phyloP scores from a whole-genome alignment of 2,329 filamentous ascomycete genomes.

The Mycosphaerella arachidis region DNA sequence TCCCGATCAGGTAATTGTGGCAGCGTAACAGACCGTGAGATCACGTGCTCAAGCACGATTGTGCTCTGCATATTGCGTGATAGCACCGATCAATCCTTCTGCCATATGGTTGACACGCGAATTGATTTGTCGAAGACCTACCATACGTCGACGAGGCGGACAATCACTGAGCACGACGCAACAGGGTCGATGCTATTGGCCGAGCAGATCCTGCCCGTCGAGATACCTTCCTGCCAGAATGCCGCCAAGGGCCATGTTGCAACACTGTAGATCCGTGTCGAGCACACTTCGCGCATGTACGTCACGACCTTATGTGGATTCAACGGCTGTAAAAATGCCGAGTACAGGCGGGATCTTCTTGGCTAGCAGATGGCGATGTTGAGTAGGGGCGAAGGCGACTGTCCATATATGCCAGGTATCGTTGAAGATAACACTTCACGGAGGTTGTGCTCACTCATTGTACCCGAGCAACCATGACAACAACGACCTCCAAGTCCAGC shows the following conservation, averaged over 20 bases:
- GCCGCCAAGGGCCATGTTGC: neutral
- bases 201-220: neutral
- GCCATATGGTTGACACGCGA: neutral
- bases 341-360: neutral
- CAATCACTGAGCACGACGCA: neutral
- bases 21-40: neutral
- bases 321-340: neutral
- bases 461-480: neutral
- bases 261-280: neutral
- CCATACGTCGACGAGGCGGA: neutral
- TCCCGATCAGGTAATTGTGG: constrained; percentile 1
- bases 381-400: neutral
- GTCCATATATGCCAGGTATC: neutral
- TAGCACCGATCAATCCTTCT: neutral
- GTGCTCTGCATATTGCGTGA: constrained; percentile 10
- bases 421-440: neutral
- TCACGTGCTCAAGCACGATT: constrained; percentile 7
- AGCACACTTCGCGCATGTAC: neutral
- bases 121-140: neutral
- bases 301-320: neutral
- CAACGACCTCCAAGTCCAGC: no score
- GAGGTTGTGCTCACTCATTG: neutral
- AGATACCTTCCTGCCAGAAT: neutral
- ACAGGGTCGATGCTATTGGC: neutral
- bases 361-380: neutral